A percentile compares a stretch with the other conserved stretches of the same genome.
These are phyloP conservation scores for Daldinia vernicosa DNA, from an alignment of 495 filamentous ascomycete species.

Conservation along the genomic window DNA sequence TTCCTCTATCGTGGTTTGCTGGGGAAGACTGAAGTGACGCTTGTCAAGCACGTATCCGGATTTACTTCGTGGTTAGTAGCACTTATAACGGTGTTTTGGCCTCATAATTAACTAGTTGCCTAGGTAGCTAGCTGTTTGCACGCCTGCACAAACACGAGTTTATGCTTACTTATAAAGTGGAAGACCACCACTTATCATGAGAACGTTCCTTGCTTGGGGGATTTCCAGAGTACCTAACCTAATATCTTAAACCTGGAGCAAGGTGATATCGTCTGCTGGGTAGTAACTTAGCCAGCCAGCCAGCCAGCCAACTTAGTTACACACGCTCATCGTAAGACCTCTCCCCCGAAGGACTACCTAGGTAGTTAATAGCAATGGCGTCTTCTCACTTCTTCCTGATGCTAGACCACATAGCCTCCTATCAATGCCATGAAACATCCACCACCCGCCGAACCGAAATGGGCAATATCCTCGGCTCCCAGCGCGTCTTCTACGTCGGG, in stretches of 20 bases:
- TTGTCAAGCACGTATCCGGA: conserved; percentile 21
- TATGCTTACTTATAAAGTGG: not conserved
- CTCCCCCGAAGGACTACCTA: too few relatives aligned
- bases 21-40: conserved; percentile 3
- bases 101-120: not conserved
- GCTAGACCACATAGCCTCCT: not conserved
- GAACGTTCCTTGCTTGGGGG: not conserved
- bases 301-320: too few relatives aligned
- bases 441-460: conserved; percentile 3
- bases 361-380: not conserved
- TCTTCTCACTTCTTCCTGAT: not conserved
- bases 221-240: too few relatives aligned
- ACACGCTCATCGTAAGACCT: too few relatives aligned
- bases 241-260: too few relatives aligned
- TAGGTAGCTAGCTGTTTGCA: not conserved
- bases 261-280: too few relatives aligned
- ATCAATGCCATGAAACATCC: not conserved
- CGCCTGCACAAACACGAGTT: not conserved
- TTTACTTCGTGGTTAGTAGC: not conserved
- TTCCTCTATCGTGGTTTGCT: not conserved
- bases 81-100: not conserved
- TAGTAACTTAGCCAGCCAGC: too few relatives aligned
- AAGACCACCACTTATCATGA: not conserved
- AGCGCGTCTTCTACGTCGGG: conserved; percentile 15
- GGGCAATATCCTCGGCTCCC: conserved; percentile 31